Conservation (phyloP, 2,329 filamentous ascomycete genomes). For the Aspergillus costaricaensis region DNA sequence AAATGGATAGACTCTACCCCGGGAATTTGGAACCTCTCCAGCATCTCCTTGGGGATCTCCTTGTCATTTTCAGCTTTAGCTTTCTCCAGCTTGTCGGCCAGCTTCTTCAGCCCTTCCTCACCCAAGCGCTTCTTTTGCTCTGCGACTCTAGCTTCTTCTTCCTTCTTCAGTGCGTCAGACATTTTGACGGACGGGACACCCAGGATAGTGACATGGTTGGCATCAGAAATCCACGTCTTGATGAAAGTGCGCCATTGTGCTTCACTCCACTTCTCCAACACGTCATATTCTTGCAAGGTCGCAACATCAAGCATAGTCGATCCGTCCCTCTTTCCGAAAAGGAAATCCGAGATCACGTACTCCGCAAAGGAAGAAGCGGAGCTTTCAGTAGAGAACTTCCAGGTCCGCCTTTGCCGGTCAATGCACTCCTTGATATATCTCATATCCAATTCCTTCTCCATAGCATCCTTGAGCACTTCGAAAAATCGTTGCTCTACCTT, state of each 20-base stretch:
- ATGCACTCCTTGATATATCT: constrained; percentile 87
- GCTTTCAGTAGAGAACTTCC: constrained; percentile 80
- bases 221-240: constrained; percentile 80
- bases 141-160: constrained; percentile 76
- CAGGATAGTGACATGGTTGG: constrained; percentile 82
- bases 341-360: constrained; percentile 86
- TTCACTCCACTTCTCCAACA: constrained; percentile 77
- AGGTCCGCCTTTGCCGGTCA: constrained; percentile 73
- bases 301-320: constrained; percentile 67
- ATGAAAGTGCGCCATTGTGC: constrained; percentile 80
- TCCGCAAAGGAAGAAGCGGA: constrained; percentile 79
- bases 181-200: constrained; percentile 81
- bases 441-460: constrained; percentile 79
- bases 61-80: constrained; percentile 88
- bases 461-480: constrained; percentile 77
- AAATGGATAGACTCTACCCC: constrained; percentile 91
- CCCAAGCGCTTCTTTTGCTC: constrained; percentile 79
- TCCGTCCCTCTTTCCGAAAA: constrained; percentile 85
- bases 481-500: constrained; percentile 85
- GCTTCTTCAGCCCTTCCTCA: constrained; percentile 73
- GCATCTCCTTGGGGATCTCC: constrained; percentile 77
- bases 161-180: constrained; percentile 75
- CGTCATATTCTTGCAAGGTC: constrained; percentile 59
- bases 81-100: constrained; percentile 73
- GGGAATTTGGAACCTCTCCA: constrained; percentile 80